These are phyloP conservation scores for Leishmania major DNA, from an alignment of 208 protist genomes.

Conservation along the genomic window DNA sequence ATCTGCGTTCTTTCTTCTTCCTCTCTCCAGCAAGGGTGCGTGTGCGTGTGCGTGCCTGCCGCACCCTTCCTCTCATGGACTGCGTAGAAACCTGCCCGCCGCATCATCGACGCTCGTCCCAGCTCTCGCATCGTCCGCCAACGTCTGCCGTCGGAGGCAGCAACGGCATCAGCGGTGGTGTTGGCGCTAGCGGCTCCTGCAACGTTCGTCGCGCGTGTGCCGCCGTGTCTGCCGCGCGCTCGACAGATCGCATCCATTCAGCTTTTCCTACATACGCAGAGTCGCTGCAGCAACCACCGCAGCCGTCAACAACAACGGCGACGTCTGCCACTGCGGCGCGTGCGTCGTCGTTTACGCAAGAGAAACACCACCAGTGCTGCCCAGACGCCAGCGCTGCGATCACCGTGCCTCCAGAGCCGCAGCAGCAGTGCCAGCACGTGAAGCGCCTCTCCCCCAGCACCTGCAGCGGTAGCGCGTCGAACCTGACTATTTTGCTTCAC, in stretches of 20 bases:
- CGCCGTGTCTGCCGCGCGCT: neutral
- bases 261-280: neutral
- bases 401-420: neutral
- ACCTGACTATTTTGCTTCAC: conserved; percentile 14
- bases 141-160: neutral
- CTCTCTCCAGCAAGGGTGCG: neutral
- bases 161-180: neutral
- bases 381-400: neutral
- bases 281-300: neutral
- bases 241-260: neutral
- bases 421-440: neutral
- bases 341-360: conserved; percentile 3
- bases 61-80: conserved; percentile 9
- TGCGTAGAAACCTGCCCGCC: conserved; percentile 6
- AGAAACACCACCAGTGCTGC: neutral
- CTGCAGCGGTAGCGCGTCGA: conserved; percentile 24
- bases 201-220: neutral
- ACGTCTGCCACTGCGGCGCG: conserved; percentile 3
- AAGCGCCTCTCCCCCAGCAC: conserved; percentile 18
- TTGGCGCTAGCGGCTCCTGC: neutral
- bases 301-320: neutral
- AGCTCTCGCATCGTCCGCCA: neutral
- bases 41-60: neutral
- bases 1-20: neutral
- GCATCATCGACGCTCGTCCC: neutral